Percentiles rank a stretch among this genome's conserved stretches.
phyloP scores from a whole-genome alignment of 192 early-diverging fungal species.

The Pilobolus umbonatus region DNA sequence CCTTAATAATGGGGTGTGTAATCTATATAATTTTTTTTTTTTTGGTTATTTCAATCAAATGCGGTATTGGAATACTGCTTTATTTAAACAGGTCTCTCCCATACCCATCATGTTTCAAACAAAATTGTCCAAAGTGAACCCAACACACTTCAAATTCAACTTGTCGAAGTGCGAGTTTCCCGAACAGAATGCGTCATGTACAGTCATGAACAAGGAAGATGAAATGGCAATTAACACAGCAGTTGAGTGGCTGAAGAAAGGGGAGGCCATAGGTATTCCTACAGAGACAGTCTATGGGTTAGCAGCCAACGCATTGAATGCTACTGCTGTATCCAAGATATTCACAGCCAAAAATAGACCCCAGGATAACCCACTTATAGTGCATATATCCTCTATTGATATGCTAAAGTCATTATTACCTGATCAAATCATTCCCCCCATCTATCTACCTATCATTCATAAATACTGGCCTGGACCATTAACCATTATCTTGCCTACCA shows the following conservation, averaged over 20 bases:
- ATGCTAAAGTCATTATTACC: slow-evolving; percentile 78
- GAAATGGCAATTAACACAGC: slow-evolving; percentile 41
- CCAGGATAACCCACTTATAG: slow-evolving; percentile 94
- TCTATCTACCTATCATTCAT: slow-evolving; percentile 65
- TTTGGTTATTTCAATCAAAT: too few species aligned
- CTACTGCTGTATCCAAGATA: slow-evolving; percentile 66
- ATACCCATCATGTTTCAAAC: slow-evolving; percentile 6
- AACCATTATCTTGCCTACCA: slow-evolving; percentile 81
- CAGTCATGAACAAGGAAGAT: slow-evolving; percentile 13
- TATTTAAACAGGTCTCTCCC: too few species aligned
- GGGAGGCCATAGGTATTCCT: slow-evolving; percentile 81
- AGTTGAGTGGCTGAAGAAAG: slow-evolving; percentile 46
- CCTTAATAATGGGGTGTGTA: too few species aligned
- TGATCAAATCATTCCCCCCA: slow-evolving; percentile 55
- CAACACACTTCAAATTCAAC: slow-evolving; percentile 8
- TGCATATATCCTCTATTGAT: slow-evolving; percentile 86
- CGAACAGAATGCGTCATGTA: slow-evolving; percentile 14
- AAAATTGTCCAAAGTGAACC: slow-evolving; percentile 2
- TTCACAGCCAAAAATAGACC: slow-evolving; percentile 88
- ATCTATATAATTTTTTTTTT: too few species aligned
- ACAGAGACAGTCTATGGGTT: slow-evolving; percentile 99
- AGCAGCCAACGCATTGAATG: slow-evolving; percentile 78
- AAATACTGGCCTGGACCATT: slow-evolving; percentile 91
- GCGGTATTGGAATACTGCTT: too few species aligned
- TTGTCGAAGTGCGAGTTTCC: slow-evolving; percentile 1